Evolutionary conservation across 202 grass and related monocot species (phyloP), one percentile per base, ranked within the genome.

Genomic region (Brachypodium distachyon): DNA sequence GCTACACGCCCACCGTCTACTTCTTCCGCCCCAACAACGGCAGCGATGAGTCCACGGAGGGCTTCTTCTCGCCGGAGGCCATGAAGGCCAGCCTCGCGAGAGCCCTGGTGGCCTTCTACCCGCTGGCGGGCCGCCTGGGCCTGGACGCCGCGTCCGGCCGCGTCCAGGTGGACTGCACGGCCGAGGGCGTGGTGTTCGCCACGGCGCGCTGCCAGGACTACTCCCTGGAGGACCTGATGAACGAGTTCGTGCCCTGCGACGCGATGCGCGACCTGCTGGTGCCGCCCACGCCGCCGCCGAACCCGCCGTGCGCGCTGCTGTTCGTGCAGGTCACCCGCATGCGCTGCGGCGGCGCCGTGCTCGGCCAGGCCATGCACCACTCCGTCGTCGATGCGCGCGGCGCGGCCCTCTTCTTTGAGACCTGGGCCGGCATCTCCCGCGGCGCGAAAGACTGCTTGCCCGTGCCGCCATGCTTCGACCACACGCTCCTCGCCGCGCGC

Each of bases 1-100:
- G 72, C 51, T 72, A 94, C 85, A 94, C 91, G 3, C 67, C 91
- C 0, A 90, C 79, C 36, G 82, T 94, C 9, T 90, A 88, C 82
- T 86, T 94, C 59, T 94, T 83, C 48, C 82, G 76, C 0, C 46
- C 81, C 34, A 87, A 65, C 53, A 72, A 36, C 0, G 54, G 73
- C 36, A n/a, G n/a, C n/a, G n/a, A n/a, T n/a, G n/a, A n/a, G n/a
- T n/a, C 38, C 72, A n/a, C n/a, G n/a, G n/a, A n/a, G 17, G 73
- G 51, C 18, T 90, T 90, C 81, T 93, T 90, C 67, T 57, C 81
- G 0, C 74, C 72, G 3, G 77, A 84, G 4, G 14, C 41, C 39
- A 44, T 93, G 41, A 84, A 54, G 74, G 36, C 29, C 70, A 81
- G 84, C 63, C 87, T 93, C 23, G 72, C 87, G 31, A 87, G 67